Evolutionary conservation across 441 rosid genomes (phyloP), one percentile per base, ranked within the genome.

Genomic region (Eutrema salsugineum): DNA sequence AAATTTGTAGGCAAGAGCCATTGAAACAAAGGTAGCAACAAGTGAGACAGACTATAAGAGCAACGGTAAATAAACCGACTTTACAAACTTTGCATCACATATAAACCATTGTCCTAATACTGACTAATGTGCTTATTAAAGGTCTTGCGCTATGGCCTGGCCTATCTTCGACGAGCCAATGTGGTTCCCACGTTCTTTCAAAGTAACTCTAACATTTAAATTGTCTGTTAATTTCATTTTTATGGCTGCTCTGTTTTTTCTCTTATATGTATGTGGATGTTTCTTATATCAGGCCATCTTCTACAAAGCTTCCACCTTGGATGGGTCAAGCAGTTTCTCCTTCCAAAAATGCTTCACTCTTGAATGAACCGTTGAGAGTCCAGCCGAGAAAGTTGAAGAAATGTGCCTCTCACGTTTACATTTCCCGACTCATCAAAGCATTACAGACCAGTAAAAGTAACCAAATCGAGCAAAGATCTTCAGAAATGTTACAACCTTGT

Each of bases 391-490:
- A 57, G 56, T 59, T 77, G 83, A 91, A 83, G 79, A 86, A 77
- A 68, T 85, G 94, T 53, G 77, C 86, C 4, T 63, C 84, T 79
- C 99, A 94, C 81, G 82, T 87, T 56, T 80, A 81, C 78, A 88
- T 94, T 71, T 80, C 87, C 66, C 81, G 9, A 49, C 88, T 94
- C 77, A 94, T 86, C 68, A 80, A 50, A 66, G 71, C 32, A 72
- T 73, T 87, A 47, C 82, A 87, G 59, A 78, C 28, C 61, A 56
- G 49, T 11, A 39, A 47, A 66, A 63, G n/a, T 16, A 70, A 36
- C 61, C 71, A 49, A 64, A 65, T 3, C 5, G 72, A 77, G 43
- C 72, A 74, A 70, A 79, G 63, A 75, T 75, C 80, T 27, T 70
- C 63, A 14, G 83, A 76, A 44, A 79, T 66, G 75, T 71, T 80